A percentile compares a stretch with the other conserved stretches of the same genome.
Evolutionary conservation across 805 yeast genomes (phyloP).

Genomic region (Wickerhamiella domercqiae): DNA sequence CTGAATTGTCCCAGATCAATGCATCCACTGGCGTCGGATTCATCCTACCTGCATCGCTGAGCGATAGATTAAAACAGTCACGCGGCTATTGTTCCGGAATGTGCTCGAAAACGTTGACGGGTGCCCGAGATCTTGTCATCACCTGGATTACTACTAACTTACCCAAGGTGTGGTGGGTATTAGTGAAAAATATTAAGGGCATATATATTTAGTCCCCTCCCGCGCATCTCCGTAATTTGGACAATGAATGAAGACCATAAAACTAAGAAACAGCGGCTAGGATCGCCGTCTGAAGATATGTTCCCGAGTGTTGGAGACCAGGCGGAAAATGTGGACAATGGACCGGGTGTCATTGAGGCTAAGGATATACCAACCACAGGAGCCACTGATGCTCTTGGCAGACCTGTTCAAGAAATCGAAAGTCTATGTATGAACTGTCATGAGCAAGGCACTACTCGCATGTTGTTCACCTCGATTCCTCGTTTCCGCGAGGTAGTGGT

Average conservation of each 20-base stretch:
- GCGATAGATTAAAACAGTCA: too few relatives aligned
- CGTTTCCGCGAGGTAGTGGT: slow-evolving; percentile 77
- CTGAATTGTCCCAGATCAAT: too few relatives aligned
- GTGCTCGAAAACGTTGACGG: too few relatives aligned
- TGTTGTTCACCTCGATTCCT: slow-evolving; percentile 80
- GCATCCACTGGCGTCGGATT: too few relatives aligned
- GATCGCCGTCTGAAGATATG: slow-evolving; percentile 10
- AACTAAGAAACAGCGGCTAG: neutral
- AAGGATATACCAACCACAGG: slow-evolving; percentile 51
- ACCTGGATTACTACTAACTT: too few relatives aligned
- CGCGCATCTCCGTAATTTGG: too few relatives aligned
- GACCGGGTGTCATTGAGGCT: slow-evolving; percentile 33
- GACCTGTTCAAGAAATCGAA: slow-evolving; percentile 89
- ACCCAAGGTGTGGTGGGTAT: too few relatives aligned
- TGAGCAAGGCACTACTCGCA: slow-evolving; percentile 65
- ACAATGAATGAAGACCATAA: neutral
- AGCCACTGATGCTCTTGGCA: slow-evolving; percentile 71
- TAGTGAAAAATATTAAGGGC: too few relatives aligned
- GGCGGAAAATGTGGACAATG: slow-evolving; percentile 34
- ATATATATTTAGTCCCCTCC: too few relatives aligned
- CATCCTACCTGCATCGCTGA: too few relatives aligned
- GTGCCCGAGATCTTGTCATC: too few relatives aligned
- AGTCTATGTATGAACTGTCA: slow-evolving; percentile 94
- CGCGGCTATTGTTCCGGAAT: too few relatives aligned
- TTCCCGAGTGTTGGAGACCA: slow-evolving; percentile 19